These are phyloP conservation scores for Aspergillus neoniger DNA, from an alignment of 2,329 filamentous ascomycete species.

Conservation along the genomic window DNA sequence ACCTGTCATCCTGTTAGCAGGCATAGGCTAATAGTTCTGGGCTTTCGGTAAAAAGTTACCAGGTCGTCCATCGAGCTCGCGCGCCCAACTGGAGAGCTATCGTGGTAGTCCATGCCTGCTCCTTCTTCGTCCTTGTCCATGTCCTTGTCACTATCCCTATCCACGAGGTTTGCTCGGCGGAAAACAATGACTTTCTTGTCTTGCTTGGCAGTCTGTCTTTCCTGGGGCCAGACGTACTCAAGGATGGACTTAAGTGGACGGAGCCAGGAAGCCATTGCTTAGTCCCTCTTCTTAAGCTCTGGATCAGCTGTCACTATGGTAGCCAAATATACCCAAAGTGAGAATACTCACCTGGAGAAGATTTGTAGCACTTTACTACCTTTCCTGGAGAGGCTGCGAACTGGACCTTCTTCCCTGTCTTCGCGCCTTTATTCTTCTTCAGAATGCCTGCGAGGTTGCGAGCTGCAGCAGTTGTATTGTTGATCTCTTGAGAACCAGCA, in stretches of 20 bases:
- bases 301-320: not conserved
- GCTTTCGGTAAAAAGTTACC: slow-evolving; percentile 7
- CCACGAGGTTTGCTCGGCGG: not conserved
- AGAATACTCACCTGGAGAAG: not conserved
- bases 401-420: not conserved
- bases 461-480: not conserved
- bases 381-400: not conserved
- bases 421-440: not conserved
- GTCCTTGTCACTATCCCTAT: not conserved
- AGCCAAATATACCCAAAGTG: not conserved
- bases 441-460: not conserved
- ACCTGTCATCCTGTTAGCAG: slow-evolving; percentile 9
- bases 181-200: not conserved
- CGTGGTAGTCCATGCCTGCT: not conserved
- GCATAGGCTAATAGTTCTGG: not conserved
- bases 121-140: not conserved
- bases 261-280: not conserved
- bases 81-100: not conserved
- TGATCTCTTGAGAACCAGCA: not conserved
- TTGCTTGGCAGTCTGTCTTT: not conserved
- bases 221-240: not conserved
- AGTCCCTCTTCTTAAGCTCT: not conserved
- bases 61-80: slow-evolving; percentile 12
- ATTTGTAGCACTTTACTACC: not conserved
- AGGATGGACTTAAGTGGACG: not conserved